A percentile compares a stretch with the other conserved stretches of the same genome.
phyloP scores from a whole-genome alignment of 495 filamentous ascomycete genomes.

The Xylaria venustula region DNA sequence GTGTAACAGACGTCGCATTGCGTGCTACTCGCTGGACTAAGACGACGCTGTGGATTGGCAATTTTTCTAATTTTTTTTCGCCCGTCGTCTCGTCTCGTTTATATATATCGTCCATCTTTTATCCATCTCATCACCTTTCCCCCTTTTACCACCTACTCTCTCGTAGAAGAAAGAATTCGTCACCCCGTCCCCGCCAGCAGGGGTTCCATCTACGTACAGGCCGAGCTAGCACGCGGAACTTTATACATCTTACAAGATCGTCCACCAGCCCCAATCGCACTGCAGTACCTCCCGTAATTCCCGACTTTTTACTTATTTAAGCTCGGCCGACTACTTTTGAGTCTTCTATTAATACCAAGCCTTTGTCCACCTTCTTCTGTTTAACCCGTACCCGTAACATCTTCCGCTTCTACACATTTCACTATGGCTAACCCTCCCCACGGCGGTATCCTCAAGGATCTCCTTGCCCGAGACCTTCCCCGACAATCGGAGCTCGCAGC shows the following conservation, averaged over 20 bases:
- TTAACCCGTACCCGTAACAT: too few relatives aligned
- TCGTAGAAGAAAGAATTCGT: not conserved
- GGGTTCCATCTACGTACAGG: slow-evolving; percentile 1
- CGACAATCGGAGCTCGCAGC: slow-evolving; percentile 70
- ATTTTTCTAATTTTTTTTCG: not conserved
- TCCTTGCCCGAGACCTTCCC: slow-evolving; percentile 83
- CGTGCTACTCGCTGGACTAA: too few relatives aligned
- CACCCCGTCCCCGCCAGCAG: not conserved
- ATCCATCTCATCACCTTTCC: not conserved
- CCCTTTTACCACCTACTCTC: not conserved
- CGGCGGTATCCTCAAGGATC: slow-evolving; percentile 95
- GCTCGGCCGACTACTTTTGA: not conserved
- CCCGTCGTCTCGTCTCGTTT: not conserved
- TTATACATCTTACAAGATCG: slow-evolving; percentile 3
- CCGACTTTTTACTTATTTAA: slow-evolving; percentile 6
- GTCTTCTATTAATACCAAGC: not conserved
- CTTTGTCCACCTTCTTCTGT: not conserved
- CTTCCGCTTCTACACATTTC: not conserved
- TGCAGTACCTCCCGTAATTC: not conserved
- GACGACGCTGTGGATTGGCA: too few relatives aligned
- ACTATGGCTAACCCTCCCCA: slow-evolving; percentile 76
- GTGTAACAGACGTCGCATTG: too few relatives aligned
- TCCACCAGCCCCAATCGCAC: not conserved
- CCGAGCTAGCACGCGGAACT: not conserved
- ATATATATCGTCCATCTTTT: not conserved